Conservation (phyloP, 495 filamentous ascomycete species). For the Hypoxylon fragiforme region DNA sequence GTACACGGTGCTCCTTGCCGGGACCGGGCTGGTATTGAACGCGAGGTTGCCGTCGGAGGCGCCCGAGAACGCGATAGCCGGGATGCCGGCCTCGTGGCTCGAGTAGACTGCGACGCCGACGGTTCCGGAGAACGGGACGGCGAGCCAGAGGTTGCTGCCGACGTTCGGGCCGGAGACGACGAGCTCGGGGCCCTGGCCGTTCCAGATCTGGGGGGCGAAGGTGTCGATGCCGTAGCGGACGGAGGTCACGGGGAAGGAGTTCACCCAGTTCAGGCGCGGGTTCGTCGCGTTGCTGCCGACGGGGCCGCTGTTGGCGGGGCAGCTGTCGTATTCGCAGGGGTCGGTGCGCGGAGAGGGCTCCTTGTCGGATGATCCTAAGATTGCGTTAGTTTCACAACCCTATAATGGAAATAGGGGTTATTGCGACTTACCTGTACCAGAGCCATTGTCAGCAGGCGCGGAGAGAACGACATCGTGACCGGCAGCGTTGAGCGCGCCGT, state of each 20-base stretch:
- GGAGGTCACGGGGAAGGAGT: conserved; percentile 67
- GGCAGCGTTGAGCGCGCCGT: conserved; percentile 52
- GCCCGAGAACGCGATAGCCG: conserved; percentile 67
- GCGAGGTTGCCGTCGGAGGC: conserved; percentile 51
- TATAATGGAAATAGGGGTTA: not conserved
- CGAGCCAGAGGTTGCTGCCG: conserved; percentile 59
- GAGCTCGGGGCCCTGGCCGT: conserved; percentile 54
- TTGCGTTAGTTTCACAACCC: not conserved
- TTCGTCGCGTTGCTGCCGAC: conserved; percentile 58
- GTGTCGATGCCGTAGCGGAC: conserved; percentile 66
- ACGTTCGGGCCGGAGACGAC: conserved; percentile 69
- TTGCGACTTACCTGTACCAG: conserved; percentile 55
- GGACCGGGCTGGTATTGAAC: conserved; percentile 52
- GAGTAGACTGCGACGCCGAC: conserved; percentile 64
- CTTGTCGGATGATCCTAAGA: conserved; percentile 55
- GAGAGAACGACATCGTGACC: conserved; percentile 65
- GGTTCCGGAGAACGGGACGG: conserved; percentile 62
- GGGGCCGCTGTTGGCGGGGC: conserved; percentile 57
- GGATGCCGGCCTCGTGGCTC: conserved; percentile 55
- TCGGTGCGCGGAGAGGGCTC: conserved; percentile 48
- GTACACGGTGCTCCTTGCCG: conserved; percentile 59
- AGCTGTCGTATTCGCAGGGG: conserved; percentile 62
- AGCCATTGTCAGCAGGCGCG: conserved; percentile 66
- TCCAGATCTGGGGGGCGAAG: conserved; percentile 55
- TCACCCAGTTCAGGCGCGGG: conserved; percentile 68